phyloP scores from a whole-genome alignment of 2,329 filamentous ascomycete genomes.

The Trichoderma brevicompactum region DNA sequence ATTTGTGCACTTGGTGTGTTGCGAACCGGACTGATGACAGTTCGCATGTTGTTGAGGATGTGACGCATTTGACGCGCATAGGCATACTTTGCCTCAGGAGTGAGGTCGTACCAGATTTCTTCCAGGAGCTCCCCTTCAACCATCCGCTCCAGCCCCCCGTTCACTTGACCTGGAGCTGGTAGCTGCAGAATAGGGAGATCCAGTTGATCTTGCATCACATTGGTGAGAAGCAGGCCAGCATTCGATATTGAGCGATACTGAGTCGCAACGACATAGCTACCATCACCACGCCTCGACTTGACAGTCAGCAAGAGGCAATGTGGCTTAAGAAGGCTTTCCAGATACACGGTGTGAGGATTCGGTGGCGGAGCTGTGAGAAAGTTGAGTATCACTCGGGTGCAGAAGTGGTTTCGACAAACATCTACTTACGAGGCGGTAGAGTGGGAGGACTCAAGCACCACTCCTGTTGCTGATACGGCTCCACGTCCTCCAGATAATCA shows the following conservation, averaged over 20 bases:
- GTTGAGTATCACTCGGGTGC: neutral
- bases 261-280: neutral
- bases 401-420: neutral
- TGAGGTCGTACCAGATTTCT: conserved; percentile 37
- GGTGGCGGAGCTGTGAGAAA: conserved; percentile 24
- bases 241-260: conserved; percentile 26
- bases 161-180: conserved; percentile 7
- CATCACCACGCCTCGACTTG: conserved; percentile 10
- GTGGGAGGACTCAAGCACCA: neutral
- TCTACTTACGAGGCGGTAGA: conserved; percentile 8
- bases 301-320: conserved; percentile 30
- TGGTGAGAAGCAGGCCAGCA: conserved; percentile 31
- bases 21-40: neutral
- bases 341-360: conserved; percentile 28
- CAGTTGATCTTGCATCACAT: conserved; percentile 14
- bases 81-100: conserved; percentile 33
- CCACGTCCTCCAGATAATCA: conserved; percentile 5
- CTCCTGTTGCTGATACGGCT: neutral
- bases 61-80: conserved; percentile 38
- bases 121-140: conserved; percentile 38
- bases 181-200: conserved; percentile 32
- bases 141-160: conserved; percentile 11
- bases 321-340: conserved; percentile 30
- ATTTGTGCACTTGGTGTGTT: neutral
- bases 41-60: conserved; percentile 36